phyloP scores from a whole-genome alignment of 2,329 filamentous ascomycete genomes.

The Berkeleyomyces basicola region DNA sequence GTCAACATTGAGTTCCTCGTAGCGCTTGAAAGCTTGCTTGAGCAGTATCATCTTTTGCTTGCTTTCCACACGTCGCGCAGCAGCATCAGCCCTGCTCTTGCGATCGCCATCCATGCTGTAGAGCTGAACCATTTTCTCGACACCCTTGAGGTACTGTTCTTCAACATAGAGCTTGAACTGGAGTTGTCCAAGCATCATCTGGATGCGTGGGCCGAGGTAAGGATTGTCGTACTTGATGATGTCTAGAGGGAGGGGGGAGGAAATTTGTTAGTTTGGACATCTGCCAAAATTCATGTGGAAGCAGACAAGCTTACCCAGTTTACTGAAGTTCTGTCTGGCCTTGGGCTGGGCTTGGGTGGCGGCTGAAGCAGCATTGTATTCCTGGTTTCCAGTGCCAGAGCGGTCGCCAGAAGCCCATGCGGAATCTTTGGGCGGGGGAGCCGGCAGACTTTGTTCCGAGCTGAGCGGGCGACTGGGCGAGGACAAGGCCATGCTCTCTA shows the following conservation, averaged over 20 bases:
- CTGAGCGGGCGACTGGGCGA: constrained; percentile 29
- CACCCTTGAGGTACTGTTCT: constrained; percentile 95
- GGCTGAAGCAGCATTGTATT: constrained; percentile 40
- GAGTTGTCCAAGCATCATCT: constrained; percentile 96
- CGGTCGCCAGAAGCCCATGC: constrained; percentile 70
- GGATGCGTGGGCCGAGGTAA: constrained; percentile 88
- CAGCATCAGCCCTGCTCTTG: constrained; percentile 87
- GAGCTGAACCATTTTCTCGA: constrained; percentile 97
- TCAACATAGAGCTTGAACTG: constrained; percentile 98
- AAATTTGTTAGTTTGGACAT: constrained; percentile 4
- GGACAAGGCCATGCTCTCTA: constrained; percentile 51
- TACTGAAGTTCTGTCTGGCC: constrained; percentile 78
- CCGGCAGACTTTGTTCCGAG: constrained; percentile 34
- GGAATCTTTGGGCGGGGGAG: constrained; percentile 60
- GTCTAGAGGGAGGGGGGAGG: constrained; percentile 35
- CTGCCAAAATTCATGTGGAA: neutral
- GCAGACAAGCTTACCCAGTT: constrained; percentile 52
- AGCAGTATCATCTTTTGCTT: constrained; percentile 94
- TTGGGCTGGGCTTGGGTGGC: constrained; percentile 43
- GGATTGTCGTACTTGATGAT: constrained; percentile 97
- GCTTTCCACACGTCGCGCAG: constrained; percentile 78
- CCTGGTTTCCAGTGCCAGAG: constrained; percentile 29
- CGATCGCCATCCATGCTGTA: constrained; percentile 96
- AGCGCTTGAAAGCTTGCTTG: constrained; percentile 90
- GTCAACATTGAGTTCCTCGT: constrained; percentile 92